Conservation (phyloP, 352 stramenopile species). For the Phytopythium mirpurense region DNA sequence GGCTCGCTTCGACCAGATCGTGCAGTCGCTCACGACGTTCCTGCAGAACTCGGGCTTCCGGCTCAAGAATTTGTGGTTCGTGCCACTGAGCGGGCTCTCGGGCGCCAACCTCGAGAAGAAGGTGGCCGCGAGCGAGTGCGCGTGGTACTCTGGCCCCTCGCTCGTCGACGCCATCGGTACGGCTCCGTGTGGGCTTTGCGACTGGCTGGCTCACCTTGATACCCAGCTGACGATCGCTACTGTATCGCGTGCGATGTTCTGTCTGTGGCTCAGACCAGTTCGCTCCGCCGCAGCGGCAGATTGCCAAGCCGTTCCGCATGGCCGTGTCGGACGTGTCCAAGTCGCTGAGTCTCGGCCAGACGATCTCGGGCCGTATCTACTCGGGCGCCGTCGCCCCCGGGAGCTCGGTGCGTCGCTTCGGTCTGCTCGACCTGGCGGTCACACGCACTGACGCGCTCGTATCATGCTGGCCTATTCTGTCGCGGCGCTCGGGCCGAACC, state of each 20-base stretch:
- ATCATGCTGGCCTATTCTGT: background rate
- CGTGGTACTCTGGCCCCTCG: slow-evolving; percentile 77
- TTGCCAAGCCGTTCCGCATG: slow-evolving; percentile 84
- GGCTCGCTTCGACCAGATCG: slow-evolving; percentile 73
- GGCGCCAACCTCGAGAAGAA: slow-evolving; percentile 80
- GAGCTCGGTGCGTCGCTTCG: slow-evolving; percentile 46
- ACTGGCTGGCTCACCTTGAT: no score
- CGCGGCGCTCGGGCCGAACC: background rate
- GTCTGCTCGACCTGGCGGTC: no score
- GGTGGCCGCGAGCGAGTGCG: slow-evolving; percentile 35
- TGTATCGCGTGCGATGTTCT: background rate
- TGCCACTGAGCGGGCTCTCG: slow-evolving; percentile 84
- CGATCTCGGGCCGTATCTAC: slow-evolving; percentile 84
- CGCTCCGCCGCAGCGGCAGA: slow-evolving; percentile 65
- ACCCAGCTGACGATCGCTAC: no score
- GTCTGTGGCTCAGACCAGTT: slow-evolving; percentile 46
- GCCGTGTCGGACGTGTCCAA: slow-evolving; percentile 82
- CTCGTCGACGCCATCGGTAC: slow-evolving; percentile 77
- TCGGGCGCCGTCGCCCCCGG: slow-evolving; percentile 57
- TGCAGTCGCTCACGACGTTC: slow-evolving; percentile 68
- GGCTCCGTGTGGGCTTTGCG: slow-evolving; percentile 1
- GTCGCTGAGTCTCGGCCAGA: slow-evolving; percentile 77
- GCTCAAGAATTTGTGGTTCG: slow-evolving; percentile 77
- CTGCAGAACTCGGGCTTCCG: slow-evolving; percentile 73
- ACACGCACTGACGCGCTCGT: no score